Evolutionary conservation across 371 early-diverging fungal genomes (phyloP).

Genomic region (Rhizopus arrhizus): DNA sequence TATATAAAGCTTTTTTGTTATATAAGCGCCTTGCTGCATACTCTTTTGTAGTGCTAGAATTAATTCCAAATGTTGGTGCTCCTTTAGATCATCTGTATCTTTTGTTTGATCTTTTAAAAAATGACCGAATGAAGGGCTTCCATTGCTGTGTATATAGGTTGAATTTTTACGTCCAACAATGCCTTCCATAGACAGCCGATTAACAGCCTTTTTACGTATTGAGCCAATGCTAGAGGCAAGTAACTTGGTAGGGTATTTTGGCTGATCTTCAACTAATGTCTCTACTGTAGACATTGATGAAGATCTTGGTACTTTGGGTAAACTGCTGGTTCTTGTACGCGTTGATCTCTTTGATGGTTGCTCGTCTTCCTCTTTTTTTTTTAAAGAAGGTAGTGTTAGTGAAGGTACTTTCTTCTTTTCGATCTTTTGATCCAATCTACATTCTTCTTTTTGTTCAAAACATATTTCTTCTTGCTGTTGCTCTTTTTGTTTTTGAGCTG

Average conservation of each 20-base stretch:
- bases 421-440: too few species aligned
- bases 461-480: neutral
- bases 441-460: slow-evolving; percentile 4
- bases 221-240: slow-evolving; percentile 29
- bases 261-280: slow-evolving; percentile 3
- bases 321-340: slow-evolving; percentile 29
- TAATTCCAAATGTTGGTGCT: slow-evolving; percentile 26
- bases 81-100: neutral
- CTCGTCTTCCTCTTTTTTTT: slow-evolving; percentile 14
- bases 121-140: slow-evolving; percentile 10
- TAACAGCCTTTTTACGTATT: slow-evolving; percentile 34
- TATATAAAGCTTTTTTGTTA: slow-evolving; percentile 59
- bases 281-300: slow-evolving; percentile 27
- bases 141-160: neutral
- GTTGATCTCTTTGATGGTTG: neutral
- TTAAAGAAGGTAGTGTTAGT: slow-evolving; percentile 28
- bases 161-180: slow-evolving; percentile 22
- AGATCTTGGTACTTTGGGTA: slow-evolving; percentile 28
- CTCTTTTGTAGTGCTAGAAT: slow-evolving; percentile 49
- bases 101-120: slow-evolving; percentile 23
- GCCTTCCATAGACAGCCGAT: slow-evolving; percentile 41
- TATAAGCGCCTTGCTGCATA: slow-evolving; percentile 55
- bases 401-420: slow-evolving; percentile 16
- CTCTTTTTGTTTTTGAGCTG: neutral
- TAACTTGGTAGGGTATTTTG: neutral